Evolutionary conservation across 2,329 filamentous ascomycete species (phyloP), one percentile per base, ranked within the genome.

Genomic region (Pseudopyricularia cyperi): DNA sequence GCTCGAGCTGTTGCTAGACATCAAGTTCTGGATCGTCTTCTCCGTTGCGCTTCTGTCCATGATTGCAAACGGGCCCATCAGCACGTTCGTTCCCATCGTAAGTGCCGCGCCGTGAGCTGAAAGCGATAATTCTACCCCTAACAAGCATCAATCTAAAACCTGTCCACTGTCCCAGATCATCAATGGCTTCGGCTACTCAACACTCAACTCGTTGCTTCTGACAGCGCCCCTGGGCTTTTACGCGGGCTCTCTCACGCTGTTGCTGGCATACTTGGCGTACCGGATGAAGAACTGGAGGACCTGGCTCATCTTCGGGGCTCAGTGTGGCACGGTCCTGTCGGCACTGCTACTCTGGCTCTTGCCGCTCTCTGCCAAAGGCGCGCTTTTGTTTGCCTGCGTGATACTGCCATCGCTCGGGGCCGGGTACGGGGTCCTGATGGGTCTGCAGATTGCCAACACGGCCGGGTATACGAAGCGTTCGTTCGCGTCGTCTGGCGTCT

Each of bases 401-500:
- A 75, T 76, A 46, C 60, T 77, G 8, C 68, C 73, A 1, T 70
- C 68, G 0, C 55, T 67, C 0, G 66, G 64, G 0, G 72, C 66
- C 2, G 70, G 67, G 0, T 78, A 77, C 54, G 73, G 70, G 1
- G 70, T 76, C 6, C 58, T 75, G 0, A 74, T 79, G 66, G 39
- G 39, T 44, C 15, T 44, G 39, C 66, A 70, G 46, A 68, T 73
- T 42, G 72, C 73, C 26, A 76, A 77, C 54, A 75, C 70, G 11
- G 71, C 74, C 0, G 74, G 74, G 1, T 76, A 76, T 51, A 76
- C 74, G 0, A 76, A 77, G 60, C 63, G 71, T 1, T 69, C 69
- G 1, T 62, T 76, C 1, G 69, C 68, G 1, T 72, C 71, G 1
- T 72, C 71, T 2, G 72, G 72, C 0, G 63, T 75, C 6, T 76